Evolutionary conservation across 2,329 filamentous ascomycete species (phyloP).

Genomic region (Botrytis hyacinthi): DNA sequence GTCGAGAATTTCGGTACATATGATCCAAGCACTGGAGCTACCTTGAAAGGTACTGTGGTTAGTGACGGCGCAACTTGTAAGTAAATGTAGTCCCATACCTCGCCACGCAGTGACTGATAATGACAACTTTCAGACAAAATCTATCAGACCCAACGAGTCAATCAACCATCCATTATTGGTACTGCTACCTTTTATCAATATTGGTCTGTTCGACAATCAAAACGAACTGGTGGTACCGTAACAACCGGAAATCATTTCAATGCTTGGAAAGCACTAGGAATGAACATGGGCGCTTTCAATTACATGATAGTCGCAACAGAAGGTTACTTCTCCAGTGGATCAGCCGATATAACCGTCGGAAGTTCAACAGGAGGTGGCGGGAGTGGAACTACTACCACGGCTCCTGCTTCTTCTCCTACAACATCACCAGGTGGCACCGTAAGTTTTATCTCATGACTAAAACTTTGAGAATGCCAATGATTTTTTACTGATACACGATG

Average conservation of each 20-base stretch:
- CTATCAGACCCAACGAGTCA: constrained; percentile 42
- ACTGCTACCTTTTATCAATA: constrained; percentile 53
- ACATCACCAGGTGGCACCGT: neutral
- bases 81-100: neutral
- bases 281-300: constrained; percentile 47
- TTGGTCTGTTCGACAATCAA: constrained; percentile 51
- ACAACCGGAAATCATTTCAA: constrained; percentile 51
- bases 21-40: constrained; percentile 48
- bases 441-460: neutral
- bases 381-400: neutral
- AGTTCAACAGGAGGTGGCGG: neutral
- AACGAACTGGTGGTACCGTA: constrained; percentile 51
- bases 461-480: neutral
- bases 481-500: neutral
- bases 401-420: neutral
- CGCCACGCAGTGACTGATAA: neutral
- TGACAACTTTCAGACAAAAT: constrained; percentile 36
- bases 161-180: constrained; percentile 47
- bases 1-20: constrained; percentile 53
- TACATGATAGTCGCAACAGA: constrained; percentile 49
- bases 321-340: constrained; percentile 24
- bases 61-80: constrained; percentile 52
- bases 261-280: constrained; percentile 49
- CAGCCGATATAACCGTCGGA: constrained; percentile 23
- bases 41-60: constrained; percentile 50